phyloP scores from a whole-genome alignment of 2,329 filamentous ascomycete species.

The Hymenoscyphus scutula region DNA sequence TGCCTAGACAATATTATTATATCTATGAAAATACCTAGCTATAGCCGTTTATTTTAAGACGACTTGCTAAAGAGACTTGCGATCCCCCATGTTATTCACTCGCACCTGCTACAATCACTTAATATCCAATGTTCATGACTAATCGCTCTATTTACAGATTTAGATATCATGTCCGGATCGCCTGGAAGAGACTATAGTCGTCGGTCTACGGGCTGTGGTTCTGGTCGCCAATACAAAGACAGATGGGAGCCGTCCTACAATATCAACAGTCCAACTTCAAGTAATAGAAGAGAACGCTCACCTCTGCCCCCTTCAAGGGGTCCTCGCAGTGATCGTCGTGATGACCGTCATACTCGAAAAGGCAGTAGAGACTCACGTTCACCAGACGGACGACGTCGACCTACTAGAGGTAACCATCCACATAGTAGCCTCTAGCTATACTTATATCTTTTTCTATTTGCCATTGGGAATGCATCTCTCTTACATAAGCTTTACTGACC shows the following conservation, averaged over 20 bases:
- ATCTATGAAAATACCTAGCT: not conserved
- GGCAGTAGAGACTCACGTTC: not conserved
- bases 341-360: not conserved
- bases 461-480: not conserved
- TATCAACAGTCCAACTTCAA: not conserved
- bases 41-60: not conserved
- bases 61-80: not conserved
- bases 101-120: not conserved
- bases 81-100: not conserved
- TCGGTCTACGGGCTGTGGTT: not conserved
- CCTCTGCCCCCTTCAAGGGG: not conserved
- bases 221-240: not conserved
- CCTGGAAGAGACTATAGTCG: not conserved
- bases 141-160: not conserved
- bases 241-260: not conserved
- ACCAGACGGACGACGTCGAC: not conserved
- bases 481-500: not conserved
- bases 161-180: not conserved
- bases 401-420: not conserved
- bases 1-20: not conserved
- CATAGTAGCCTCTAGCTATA: not conserved
- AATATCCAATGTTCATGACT: not conserved
- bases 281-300: not conserved
- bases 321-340: not conserved
- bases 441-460: not conserved